Evolutionary conservation across 2,329 filamentous ascomycete species (phyloP), one percentile per base, ranked within the genome.

Genomic region (Fusarium sp.): DNA sequence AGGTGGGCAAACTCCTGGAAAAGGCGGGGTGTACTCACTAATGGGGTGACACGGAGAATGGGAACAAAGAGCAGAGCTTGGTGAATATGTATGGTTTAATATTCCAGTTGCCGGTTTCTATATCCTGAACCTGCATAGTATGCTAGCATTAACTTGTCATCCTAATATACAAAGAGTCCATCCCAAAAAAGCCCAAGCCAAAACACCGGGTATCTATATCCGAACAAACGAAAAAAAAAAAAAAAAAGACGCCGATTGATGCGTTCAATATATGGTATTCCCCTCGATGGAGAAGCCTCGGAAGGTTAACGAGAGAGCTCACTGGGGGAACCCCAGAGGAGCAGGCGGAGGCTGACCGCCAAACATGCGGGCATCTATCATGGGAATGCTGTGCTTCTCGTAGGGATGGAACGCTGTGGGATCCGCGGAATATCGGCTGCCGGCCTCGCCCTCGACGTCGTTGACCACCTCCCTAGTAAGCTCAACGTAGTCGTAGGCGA

Each of bases 401-500:
- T 85, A 81, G 5, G 83, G 82, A 38, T 85, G 83, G 69, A 85
- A 85, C 3, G 82, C 81, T 18, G 78, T 74, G 20, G 81, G 81
- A 22, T 85, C 84, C 33, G 79, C 81, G 6, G 85, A 86, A 73
- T 85, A 88, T 38, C 86, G 81, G 65, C 78, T 87, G 9, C 78
- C 82, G 7, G 80, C 81, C 63, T 87, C 86, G 70, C 81, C 84
- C 20, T 87, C 86, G 10, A 85, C 80, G 52, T 87, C 86, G 69
- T 84, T 87, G 58, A 87, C 79, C 42, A 88, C 85, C 77, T 88
- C 86, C 38, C 94, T 88, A 22, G 90, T 92, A 74, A 97, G 87
- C 86, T 97, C 95, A 74, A 97, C 94, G 78, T 97, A 97, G 83
- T 97, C 95, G 82, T 97, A 97, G n/a, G 94, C 95, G 81, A 97